Evolutionary conservation across 23 red algal species (phyloP).

Genomic region (Rhodosorus marinus): DNA sequence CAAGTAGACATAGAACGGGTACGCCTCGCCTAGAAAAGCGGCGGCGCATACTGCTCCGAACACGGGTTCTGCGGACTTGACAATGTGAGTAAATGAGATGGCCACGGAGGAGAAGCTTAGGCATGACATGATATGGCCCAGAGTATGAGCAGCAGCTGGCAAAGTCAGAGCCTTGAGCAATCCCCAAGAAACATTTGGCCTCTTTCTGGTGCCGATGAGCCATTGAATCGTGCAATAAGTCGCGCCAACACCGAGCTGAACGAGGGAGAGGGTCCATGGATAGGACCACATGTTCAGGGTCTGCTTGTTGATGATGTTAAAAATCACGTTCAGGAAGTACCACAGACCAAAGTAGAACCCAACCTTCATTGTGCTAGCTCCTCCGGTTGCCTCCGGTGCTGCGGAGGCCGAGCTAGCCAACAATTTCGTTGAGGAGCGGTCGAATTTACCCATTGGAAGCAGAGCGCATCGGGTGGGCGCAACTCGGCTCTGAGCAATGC

Average conservation of each 20-base stretch:
- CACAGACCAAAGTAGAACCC: constrained; percentile 63
- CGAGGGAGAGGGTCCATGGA: constrained; percentile 61
- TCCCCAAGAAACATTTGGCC: constrained; percentile 42
- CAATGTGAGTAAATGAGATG: constrained; percentile 87
- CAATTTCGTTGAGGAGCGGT: too few species aligned
- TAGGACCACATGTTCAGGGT: constrained; percentile 72
- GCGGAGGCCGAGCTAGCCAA: too few species aligned
- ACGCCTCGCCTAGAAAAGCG: constrained; percentile 52
- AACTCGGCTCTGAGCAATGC: too few species aligned
- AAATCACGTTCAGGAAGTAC: constrained; percentile 89
- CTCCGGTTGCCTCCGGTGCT: too few species aligned
- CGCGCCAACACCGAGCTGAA: constrained; percentile 69
- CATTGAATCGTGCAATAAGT: constrained; percentile 37
- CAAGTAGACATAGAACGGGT: constrained; percentile 40
- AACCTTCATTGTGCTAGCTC: too few species aligned
- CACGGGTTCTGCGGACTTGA: constrained; percentile 85
- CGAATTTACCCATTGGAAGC: too few species aligned
- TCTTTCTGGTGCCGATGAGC: constrained; percentile 17
- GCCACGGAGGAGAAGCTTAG: constrained; percentile 84
- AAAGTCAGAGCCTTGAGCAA: constrained; percentile 53
- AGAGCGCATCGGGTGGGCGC: too few species aligned
- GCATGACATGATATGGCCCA: constrained; percentile 68
- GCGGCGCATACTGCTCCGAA: constrained; percentile 51
- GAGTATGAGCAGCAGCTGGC: constrained; percentile 39
- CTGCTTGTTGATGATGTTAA: constrained; percentile 82